Base-by-base conservation (phyloP, 2,329 filamentous ascomycete species). In the Didymella glomerata region DNA sequence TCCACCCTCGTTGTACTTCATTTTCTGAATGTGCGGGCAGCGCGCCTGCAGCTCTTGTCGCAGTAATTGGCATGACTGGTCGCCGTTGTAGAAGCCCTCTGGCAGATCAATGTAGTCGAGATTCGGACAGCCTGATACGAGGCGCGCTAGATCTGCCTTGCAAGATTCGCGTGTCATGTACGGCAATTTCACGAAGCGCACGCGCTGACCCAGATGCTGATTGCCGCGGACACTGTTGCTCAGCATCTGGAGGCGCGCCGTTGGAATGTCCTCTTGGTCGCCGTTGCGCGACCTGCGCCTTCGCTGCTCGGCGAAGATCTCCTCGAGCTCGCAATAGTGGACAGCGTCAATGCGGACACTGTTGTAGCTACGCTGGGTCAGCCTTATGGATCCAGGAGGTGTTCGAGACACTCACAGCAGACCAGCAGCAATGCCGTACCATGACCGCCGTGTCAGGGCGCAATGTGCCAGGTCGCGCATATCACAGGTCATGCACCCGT, bases 101-200 rank as follows among this genome's bases (percentile, higher is more conserved):
- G 94, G 94, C 8, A 98, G 84, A 77, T 98, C 94, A 66, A 97
- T 89, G 76, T 95, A 97, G 75, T 87, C 89, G 44, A 98, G 82
- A 71, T 94, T 93, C 28, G 92, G 91, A 42, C 94, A 84, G 24
- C 93, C 90, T 36, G 92, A 92, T 47, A 97, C 90, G 25, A 91
- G 92, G 49, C 93, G 88, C 10, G 94, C 93, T 48, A 97, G 85
- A 63, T 94, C 91, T 53, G 90, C 85, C 75, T 95, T 92, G 74
- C 86, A 90, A 1, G 91, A 91, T 80, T 97, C 92, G 57, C 94
- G 88, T 53, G 94, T 89, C 94, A 97, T 97, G 77, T 97, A 97
- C 7, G 94, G 92, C 59, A 92, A 88, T 81, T 97, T 96, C 70
- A 98, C 83, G 68, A 89, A 93, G 71, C 89, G 81, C 5, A 97